A percentile compares a stretch with the other conserved stretches of the same genome.
Evolutionary conservation across 176 grass and related monocot genomes (phyloP).

Genomic region (Paspalum notatum): DNA sequence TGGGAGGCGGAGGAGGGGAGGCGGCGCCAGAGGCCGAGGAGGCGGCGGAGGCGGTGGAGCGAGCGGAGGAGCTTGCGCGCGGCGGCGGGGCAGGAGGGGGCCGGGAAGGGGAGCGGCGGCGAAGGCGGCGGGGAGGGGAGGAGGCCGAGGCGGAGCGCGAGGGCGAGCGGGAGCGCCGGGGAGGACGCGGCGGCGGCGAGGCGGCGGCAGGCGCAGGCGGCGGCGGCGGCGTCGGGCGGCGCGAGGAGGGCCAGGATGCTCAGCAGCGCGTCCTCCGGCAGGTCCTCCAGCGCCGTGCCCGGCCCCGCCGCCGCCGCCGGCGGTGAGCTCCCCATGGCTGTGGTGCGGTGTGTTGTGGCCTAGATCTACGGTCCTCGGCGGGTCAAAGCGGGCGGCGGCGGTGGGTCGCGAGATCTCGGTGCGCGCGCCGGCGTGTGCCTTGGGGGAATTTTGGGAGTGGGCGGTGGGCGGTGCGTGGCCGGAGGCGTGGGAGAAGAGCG

Average conservation of each 20-base stretch:
- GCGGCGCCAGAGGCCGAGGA: constrained; percentile 62
- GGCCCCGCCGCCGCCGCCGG: constrained; percentile 31
- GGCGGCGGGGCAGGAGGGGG: constrained; percentile 18
- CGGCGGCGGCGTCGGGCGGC: constrained; percentile 46
- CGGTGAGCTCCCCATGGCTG: constrained; percentile 36
- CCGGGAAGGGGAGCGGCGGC: constrained; percentile 1
- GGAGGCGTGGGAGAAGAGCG: constrained; percentile 28
- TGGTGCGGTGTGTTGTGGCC: not conserved
- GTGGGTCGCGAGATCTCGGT: constrained; percentile 2
- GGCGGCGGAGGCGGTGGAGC: constrained; percentile 50
- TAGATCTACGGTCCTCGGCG: not conserved
- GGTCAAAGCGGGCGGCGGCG: not conserved
- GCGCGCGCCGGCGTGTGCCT: not conserved
- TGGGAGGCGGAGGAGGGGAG: constrained; percentile 25
- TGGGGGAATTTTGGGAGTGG: not conserved
- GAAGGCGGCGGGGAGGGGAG: constrained; percentile 4
- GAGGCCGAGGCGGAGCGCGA: constrained; percentile 49
- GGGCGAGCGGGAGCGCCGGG: constrained; percentile 47
- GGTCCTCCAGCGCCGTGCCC: constrained; percentile 45
- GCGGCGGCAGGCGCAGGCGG: constrained; percentile 43
- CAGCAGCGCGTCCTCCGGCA: constrained; percentile 62
- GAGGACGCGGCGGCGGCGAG: constrained; percentile 51
- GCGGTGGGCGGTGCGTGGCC: constrained; percentile 43
- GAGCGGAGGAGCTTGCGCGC: constrained; percentile 41
- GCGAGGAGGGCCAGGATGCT: constrained; percentile 52